These are phyloP conservation scores for Aspergillus mulundensis DNA, from an alignment of 495 filamentous ascomycete genomes.

Conservation along the genomic window DNA sequence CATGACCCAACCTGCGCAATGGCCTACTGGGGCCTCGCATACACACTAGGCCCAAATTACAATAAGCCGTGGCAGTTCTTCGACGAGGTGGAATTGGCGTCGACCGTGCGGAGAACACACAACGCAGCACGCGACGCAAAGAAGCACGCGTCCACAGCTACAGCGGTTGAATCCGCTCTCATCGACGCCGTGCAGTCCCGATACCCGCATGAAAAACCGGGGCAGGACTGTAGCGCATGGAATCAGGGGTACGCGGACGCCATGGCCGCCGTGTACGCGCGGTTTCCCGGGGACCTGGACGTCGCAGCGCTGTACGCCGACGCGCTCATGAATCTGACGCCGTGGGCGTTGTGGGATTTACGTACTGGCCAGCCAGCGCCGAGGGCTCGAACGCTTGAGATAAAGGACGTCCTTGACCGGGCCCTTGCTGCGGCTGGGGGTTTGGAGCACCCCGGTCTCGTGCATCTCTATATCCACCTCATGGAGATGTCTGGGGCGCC, in stretches of 20 bases:
- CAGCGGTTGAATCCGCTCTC: slow-evolving; percentile 49
- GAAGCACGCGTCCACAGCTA: slow-evolving; percentile 23
- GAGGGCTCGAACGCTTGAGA: slow-evolving; percentile 53
- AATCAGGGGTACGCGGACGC: slow-evolving; percentile 56
- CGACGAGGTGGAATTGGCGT: slow-evolving; percentile 51
- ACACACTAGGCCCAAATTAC: slow-evolving; percentile 64
- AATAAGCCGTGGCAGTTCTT: slow-evolving; percentile 70
- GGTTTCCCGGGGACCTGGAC: slow-evolving; percentile 55
- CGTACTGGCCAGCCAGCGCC: slow-evolving; percentile 51
- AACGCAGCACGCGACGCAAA: slow-evolving; percentile 40
- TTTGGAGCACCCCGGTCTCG: slow-evolving; percentile 54
- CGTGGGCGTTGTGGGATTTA: slow-evolving; percentile 65
- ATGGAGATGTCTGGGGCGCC: slow-evolving; percentile 69
- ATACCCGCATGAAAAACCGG: slow-evolving; percentile 44
- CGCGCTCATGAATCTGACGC: slow-evolving; percentile 64
- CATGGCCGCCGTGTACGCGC: slow-evolving; percentile 53
- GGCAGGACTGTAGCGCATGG: slow-evolving; percentile 45
- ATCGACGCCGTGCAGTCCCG: slow-evolving; percentile 53
- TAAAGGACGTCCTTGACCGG: slow-evolving; percentile 50
- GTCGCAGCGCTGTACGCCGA: slow-evolving; percentile 61
- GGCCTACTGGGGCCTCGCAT: slow-evolving; percentile 67
- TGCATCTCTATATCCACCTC: slow-evolving; percentile 69
- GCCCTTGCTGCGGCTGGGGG: slow-evolving; percentile 41
- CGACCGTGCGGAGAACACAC: slow-evolving; percentile 42
- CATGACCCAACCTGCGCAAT: slow-evolving; percentile 53